Conservation (phyloP, 2,329 filamentous ascomycete species). For the Botrytis sinoallii region DNA sequence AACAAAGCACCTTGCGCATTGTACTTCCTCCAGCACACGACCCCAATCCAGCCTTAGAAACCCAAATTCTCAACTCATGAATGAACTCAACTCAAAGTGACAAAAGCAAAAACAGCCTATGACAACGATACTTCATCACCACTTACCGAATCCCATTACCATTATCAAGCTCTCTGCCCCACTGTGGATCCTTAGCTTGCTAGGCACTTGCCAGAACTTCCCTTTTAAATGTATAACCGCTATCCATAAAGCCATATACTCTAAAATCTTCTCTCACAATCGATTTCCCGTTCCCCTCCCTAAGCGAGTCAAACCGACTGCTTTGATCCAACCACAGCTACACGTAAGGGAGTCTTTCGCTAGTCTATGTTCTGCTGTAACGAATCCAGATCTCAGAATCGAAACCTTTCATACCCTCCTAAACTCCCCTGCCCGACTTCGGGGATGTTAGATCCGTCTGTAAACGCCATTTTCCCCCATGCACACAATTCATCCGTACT, state of each 20-base stretch:
- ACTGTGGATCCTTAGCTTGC: too few species aligned
- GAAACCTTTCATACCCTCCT: background rate
- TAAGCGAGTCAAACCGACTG: too few species aligned
- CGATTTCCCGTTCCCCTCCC: fast-evolving
- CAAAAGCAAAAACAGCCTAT: background rate
- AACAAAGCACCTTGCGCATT: background rate
- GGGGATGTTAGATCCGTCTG: background rate
- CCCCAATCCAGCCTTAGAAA: background rate
- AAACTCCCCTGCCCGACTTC: background rate
- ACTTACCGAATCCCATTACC: fast-evolving
- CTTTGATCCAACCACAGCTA: too few species aligned
- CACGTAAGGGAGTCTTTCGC: too few species aligned
- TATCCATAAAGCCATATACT: too few species aligned
- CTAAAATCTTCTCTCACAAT: background rate
- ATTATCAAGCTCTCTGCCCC: too few species aligned
- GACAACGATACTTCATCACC: background rate
- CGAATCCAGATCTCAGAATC: background rate
- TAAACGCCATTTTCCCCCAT: background rate
- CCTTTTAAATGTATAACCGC: too few species aligned
- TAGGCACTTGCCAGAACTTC: background rate
- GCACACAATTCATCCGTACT: background rate
- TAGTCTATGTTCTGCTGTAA: background rate
- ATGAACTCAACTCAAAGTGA: background rate
- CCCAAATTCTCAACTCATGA: background rate
- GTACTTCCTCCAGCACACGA: background rate